Evolutionary conservation across 495 filamentous ascomycete species (phyloP).

Genomic region (Aspergillus indologenus): DNA sequence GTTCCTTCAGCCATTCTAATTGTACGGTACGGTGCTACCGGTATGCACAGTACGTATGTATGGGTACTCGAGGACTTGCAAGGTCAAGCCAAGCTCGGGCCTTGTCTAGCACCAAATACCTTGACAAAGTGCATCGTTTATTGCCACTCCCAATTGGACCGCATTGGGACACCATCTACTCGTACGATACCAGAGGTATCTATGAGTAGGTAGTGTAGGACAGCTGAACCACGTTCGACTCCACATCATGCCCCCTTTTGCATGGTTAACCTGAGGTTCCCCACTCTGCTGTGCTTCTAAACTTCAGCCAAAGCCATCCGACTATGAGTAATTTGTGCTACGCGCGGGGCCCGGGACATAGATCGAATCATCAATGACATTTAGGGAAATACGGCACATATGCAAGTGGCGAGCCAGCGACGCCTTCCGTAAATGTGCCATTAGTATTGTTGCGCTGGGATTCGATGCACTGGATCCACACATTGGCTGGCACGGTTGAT

Average conservation of each 20-base stretch:
- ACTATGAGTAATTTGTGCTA: conserved; percentile 5
- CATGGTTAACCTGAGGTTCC: background rate
- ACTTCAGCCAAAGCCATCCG: conserved; percentile 3
- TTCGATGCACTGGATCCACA: conserved; percentile 17
- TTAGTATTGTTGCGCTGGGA: conserved; percentile 18
- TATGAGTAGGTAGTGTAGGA: conserved; percentile 1
- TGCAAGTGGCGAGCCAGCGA: background rate
- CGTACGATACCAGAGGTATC: no score
- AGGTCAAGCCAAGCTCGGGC: background rate
- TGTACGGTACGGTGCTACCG: no score
- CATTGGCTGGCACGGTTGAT: conserved; percentile 1
- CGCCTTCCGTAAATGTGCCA: conserved; percentile 4
- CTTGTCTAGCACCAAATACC: background rate
- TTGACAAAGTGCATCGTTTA: background rate
- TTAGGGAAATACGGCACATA: conserved; percentile 5
- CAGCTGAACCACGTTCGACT: conserved; percentile 4
- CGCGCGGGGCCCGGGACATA: conserved; percentile 5
- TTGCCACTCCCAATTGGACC: background rate
- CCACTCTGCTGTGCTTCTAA: conserved; percentile 1
- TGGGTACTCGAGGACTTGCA: background rate
- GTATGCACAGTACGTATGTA: no score
- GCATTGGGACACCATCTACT: background rate
- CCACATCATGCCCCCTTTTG: background rate
- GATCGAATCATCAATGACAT: conserved; percentile 7
- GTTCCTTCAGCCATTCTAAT: no score